Base-by-base conservation (phyloP, 2,329 filamentous ascomycete genomes). In the Alternaria sp. region DNA sequence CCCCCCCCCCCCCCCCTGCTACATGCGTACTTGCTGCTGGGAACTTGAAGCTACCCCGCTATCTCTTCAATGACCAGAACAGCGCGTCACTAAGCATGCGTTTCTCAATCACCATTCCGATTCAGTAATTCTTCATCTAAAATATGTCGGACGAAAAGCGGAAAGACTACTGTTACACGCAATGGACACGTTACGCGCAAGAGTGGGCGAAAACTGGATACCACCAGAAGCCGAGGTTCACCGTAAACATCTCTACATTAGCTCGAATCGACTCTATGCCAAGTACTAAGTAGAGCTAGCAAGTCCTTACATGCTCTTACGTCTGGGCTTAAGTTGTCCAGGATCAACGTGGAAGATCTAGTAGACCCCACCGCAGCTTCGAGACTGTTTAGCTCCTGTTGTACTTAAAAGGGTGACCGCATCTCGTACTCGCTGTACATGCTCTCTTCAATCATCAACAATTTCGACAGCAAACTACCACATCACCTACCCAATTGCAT, bases 221-320 rank as follows among this genome's bases (percentile, higher is more conserved):
- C 12, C 30, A 37, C 10, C 43, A 54, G 21, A 58, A 63, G 65
- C 65, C 65, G 65, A 67, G 65, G 59, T 67, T 63, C 23, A 53
- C 65, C 65, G 62, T 54, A 15, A 37, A 50, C 44, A 43, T 55
- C 37, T 25, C 49, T 37, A 37, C 49, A 37, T 15, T 53, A 41
- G 37, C 14, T 41, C 28, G 28, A 21, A 12, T 59, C 33, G 41
- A 54, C 41, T 47, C 30, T 51, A 49, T 50, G 60, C 41, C 46
- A 45, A 21, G 45, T 62, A 59, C 49, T 28, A 21, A 26, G 46
- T 49, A 33, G 18, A 50, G 55, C 43, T 59, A 54, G 56, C 49
- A 28, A 20, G 23, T 18, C 18, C 33, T 51, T 26, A 37, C 18
- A 53, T 30, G 41, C 23, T 53, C 46, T 20, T 43, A 59, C 55